phyloP scores from a whole-genome alignment of 2,329 filamentous ascomycete species.

The Colletotrichum spaethianum region DNA sequence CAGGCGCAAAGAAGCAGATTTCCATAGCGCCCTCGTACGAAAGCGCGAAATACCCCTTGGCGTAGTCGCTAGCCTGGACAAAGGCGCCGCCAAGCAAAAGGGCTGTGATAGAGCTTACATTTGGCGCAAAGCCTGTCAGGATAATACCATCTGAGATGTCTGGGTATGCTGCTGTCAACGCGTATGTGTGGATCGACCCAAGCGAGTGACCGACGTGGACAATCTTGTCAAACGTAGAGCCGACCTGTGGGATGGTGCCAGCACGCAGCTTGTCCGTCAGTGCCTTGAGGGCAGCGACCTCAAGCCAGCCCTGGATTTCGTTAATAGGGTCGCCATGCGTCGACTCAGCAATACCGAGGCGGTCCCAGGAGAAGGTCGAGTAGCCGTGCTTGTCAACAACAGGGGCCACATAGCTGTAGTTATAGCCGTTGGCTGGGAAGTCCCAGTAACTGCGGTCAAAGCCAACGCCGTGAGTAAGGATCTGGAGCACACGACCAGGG shows the following conservation, averaged over 20 bases:
- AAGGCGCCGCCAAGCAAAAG: constrained; percentile 64
- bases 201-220: constrained; percentile 78
- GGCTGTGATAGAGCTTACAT: constrained; percentile 58
- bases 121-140: constrained; percentile 72
- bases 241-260: constrained; percentile 60
- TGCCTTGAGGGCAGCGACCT: constrained; percentile 68
- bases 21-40: constrained; percentile 64
- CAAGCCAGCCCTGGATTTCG: constrained; percentile 70
- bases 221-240: constrained; percentile 56
- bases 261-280: constrained; percentile 66
- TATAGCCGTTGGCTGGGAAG: constrained; percentile 67
- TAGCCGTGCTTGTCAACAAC: constrained; percentile 69
- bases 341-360: constrained; percentile 72
- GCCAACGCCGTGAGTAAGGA: constrained; percentile 59
- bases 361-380: constrained; percentile 73
- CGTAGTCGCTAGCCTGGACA: constrained; percentile 58
- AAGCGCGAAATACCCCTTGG: constrained; percentile 67
- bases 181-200: constrained; percentile 71
- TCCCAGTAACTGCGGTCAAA: constrained; percentile 72
- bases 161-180: constrained; percentile 66
- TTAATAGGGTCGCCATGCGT: constrained; percentile 71
- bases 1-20: constrained; percentile 66
- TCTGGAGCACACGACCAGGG: constrained; percentile 54
- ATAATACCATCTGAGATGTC: constrained; percentile 69
- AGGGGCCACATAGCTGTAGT: constrained; percentile 73